These are phyloP conservation scores for Pachyrhizus erosus DNA, from an alignment of 306 rosid genomes.

Conservation along the genomic window DNA sequence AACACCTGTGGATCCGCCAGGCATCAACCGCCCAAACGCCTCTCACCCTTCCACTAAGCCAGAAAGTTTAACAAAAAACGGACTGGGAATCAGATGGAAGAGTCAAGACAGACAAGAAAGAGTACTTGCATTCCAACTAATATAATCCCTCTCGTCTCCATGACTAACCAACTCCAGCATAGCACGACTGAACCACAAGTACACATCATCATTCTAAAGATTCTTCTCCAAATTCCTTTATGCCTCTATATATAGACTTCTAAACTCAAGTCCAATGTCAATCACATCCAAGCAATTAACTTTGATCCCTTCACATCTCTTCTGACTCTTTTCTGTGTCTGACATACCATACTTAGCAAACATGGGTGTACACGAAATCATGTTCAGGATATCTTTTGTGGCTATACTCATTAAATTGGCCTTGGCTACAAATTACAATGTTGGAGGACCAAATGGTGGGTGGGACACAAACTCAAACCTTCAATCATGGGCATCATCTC, in stretches of 20 bases:
- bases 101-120: slow-evolving; percentile 42
- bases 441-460: slow-evolving; percentile 75
- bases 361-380: slow-evolving; percentile 55
- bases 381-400: slow-evolving; percentile 45
- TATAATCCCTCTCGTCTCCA: slow-evolving; percentile 12
- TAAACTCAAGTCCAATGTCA: slow-evolving; percentile 28
- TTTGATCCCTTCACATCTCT: slow-evolving; percentile 27
- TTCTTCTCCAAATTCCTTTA: slow-evolving; percentile 24
- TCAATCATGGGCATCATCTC: slow-evolving; percentile 70
- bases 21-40: slow-evolving; percentile 39
- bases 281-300: slow-evolving; percentile 6
- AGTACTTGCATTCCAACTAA: slow-evolving; percentile 34
- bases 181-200: slow-evolving; percentile 30
- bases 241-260: slow-evolving; percentile 42
- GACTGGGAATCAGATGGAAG: slow-evolving; percentile 29
- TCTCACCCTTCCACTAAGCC: slow-evolving; percentile 2
- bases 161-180: slow-evolving; percentile 51
- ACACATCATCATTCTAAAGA: slow-evolving; percentile 24
- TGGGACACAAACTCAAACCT: slow-evolving; percentile 69
- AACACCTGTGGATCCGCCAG: slow-evolving; percentile 32
- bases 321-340: slow-evolving; percentile 29
- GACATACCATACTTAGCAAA: slow-evolving; percentile 21
- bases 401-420: slow-evolving; percentile 55
- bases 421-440: slow-evolving; percentile 60
- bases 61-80: background rate